Percentiles rank a stretch among this genome's conserved stretches.
These are phyloP conservation scores for Biancaea sappan DNA, from an alignment of 306 rosid species.

Conservation along the genomic window DNA sequence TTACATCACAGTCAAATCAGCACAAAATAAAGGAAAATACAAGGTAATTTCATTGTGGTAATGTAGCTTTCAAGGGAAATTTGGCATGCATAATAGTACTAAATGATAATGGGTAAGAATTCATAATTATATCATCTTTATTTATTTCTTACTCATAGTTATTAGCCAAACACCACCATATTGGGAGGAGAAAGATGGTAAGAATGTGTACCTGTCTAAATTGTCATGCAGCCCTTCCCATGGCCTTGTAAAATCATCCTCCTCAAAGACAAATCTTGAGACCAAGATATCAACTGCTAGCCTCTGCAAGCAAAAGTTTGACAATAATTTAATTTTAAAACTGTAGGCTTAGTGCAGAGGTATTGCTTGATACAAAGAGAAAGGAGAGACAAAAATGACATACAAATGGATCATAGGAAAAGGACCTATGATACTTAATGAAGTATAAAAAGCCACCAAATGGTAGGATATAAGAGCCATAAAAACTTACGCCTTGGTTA, in stretches of 20 bases:
- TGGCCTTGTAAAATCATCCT: conserved; percentile 81
- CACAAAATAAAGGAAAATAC: conserved; percentile 27
- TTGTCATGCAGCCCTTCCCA: conserved; percentile 81
- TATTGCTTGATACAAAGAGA: conserved; percentile 15
- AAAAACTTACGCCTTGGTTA: conserved; percentile 60
- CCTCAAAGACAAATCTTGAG: conserved; percentile 82
- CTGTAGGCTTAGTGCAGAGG: conserved; percentile 8
- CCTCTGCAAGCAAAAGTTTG: conserved; percentile 56
- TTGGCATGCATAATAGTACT: conserved; percentile 12
- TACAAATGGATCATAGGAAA: conserved; percentile 15
- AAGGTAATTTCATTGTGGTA: conserved; percentile 18
- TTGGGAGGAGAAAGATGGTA: conserved; percentile 26
- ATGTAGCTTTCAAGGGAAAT: conserved; percentile 8
- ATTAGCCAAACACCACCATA: conserved; percentile 5
- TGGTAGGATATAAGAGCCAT: conserved; percentile 26
- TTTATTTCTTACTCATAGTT: background rate
- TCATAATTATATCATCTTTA: conserved; percentile 6
- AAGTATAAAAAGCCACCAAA: conserved; percentile 13
- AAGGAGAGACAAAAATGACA: conserved; percentile 26
- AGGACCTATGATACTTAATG: background rate
- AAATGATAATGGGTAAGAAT: conserved; percentile 20
- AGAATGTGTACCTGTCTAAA: conserved; percentile 67
- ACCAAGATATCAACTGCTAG: conserved; percentile 83
- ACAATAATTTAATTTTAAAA: conserved; percentile 30
- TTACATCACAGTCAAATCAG: conserved; percentile 9